Evolutionary conservation across 345 rosid species (phyloP).

Genomic region (Eucalyptus grandis): DNA sequence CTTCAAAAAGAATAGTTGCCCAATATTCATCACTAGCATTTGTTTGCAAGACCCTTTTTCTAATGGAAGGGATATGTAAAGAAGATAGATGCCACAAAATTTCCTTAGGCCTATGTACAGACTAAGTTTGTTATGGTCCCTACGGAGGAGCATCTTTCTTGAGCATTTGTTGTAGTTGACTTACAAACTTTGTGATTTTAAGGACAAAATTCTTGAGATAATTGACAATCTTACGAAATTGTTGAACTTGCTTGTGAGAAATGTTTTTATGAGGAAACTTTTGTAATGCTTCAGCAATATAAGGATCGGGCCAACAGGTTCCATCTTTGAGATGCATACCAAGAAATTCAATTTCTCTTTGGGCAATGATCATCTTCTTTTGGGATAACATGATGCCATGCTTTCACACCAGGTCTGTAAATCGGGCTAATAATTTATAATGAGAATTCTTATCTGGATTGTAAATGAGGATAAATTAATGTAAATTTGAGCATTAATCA

Average conservation of each 20-base stretch:
- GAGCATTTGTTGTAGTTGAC: neutral
- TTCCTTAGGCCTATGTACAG: neutral
- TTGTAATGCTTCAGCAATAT: neutral
- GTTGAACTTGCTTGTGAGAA: neutral
- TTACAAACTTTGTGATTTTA: neutral
- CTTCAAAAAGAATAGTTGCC: neutral
- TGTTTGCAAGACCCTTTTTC: neutral
- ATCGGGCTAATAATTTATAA: neutral
- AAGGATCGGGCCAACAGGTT: neutral
- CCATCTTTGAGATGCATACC: neutral
- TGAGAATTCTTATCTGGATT: too few species aligned
- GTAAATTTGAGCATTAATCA: too few species aligned
- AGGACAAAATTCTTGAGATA: neutral
- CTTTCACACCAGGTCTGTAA: rapidly evolving
- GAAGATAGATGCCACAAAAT: neutral
- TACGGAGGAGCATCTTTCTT: neutral
- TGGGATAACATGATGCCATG: neutral
- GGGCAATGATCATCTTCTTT: neutral
- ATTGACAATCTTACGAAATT: neutral
- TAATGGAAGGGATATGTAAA: neutral
- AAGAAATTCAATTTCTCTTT: neutral
- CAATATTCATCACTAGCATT: neutral
- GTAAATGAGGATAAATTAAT: too few species aligned
- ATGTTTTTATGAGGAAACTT: neutral
- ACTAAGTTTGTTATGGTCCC: neutral